Evolutionary conservation across 1,139 yeast species (phyloP).

Genomic region (Oligophagozyma castellii): DNA sequence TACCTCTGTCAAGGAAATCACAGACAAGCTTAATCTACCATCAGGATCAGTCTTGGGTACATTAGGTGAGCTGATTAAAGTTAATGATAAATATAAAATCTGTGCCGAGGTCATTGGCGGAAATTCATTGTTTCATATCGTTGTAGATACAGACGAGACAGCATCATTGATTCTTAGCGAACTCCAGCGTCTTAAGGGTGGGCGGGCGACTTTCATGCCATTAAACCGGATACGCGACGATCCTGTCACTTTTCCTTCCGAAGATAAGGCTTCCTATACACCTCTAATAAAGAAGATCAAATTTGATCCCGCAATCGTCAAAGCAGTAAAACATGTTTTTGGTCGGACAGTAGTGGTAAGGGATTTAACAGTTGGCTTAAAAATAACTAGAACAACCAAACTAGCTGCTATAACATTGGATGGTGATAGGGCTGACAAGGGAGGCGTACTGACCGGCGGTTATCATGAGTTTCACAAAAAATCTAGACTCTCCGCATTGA

Average conservation of each 20-base stretch:
- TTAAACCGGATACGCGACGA: conserved; percentile 68
- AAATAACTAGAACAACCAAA: conserved; percentile 46
- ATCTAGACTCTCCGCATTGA: conserved; percentile 62
- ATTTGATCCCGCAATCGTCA: conserved; percentile 38
- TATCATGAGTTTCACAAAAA: conserved; percentile 45
- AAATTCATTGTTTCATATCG: conserved; percentile 69
- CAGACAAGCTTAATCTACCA: conserved; percentile 38
- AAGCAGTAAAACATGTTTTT: conserved; percentile 67
- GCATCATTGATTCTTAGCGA: conserved; percentile 73
- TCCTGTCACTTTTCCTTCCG: conserved; percentile 28
- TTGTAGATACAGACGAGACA: conserved; percentile 78
- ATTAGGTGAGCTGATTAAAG: conserved; percentile 67
- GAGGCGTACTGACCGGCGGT: conserved; percentile 86
- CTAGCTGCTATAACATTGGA: conserved; percentile 76
- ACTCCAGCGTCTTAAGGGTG: conserved; percentile 52
- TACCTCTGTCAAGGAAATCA: conserved; percentile 48
- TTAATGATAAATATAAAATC: conserved; percentile 68
- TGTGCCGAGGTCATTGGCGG: conserved; percentile 91
- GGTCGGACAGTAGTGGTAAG: conserved; percentile 70
- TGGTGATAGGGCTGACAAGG: conserved; percentile 78
- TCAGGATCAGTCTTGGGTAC: conserved; percentile 62
- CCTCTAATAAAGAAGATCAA: conserved; percentile 67
- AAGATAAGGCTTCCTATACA: conserved; percentile 32
- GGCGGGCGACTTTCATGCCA: conserved; percentile 87
- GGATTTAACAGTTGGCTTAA: conserved; percentile 55